Evolutionary conservation across 202 grass and related monocot genomes (phyloP).

Genomic region (Musa balbisiana): DNA sequence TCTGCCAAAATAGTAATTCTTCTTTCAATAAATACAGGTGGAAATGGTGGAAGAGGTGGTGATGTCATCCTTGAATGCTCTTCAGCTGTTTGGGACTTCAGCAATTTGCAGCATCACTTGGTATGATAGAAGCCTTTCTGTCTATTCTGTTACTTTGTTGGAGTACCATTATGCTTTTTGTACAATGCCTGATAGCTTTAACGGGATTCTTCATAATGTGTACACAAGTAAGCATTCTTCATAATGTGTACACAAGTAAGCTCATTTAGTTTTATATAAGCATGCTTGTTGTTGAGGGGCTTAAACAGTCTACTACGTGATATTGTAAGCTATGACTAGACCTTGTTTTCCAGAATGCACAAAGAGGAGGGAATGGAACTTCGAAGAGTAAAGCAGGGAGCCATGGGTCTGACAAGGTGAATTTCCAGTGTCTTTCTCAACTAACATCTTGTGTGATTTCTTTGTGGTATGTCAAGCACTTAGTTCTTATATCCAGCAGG

Average conservation of each 20-base stretch:
- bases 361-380: conserved; percentile 61
- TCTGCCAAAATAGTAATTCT: not conserved
- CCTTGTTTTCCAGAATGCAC: conserved; percentile 55
- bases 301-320: not conserved
- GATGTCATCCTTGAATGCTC: conserved; percentile 95
- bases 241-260: not conserved
- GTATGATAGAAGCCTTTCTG: conserved; percentile 31
- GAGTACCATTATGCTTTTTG: not conserved
- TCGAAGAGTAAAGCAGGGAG: conserved; percentile 90
- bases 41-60: conserved; percentile 77
- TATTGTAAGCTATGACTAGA: not conserved
- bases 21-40: conserved; percentile 39
- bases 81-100: conserved; percentile 77
- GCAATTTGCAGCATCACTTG: conserved; percentile 81
- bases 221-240: not conserved
- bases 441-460: conserved; percentile 13
- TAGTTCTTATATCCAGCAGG: conserved; percentile 31
- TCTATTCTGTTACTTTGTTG: not conserved
- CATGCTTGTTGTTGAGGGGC: not conserved
- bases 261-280: not conserved
- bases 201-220: not conserved
- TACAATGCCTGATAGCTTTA: not conserved
- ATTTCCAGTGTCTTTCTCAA: not conserved
- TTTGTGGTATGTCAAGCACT: not conserved
- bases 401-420: conserved; percentile 77